Base-by-base conservation (phyloP, 768 basidiomycete species). In the Cubamyces lactineus region DNA sequence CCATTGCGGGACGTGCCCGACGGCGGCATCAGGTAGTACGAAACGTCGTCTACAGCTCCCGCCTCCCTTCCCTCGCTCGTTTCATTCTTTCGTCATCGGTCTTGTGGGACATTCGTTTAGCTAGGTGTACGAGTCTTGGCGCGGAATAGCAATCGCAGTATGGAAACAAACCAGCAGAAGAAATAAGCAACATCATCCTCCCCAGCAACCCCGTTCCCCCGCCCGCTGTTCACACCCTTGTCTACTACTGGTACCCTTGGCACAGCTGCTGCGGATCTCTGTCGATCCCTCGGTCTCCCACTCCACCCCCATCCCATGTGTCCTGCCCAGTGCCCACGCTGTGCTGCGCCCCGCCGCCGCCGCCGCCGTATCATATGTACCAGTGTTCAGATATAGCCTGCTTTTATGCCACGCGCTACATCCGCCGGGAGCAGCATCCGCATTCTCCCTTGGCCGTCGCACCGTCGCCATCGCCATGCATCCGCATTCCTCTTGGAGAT, bases 71-170 rank as follows among this genome's bases (percentile, higher is more conserved):
- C 19, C 21, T 53, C 52, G 15, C 39, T 41, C 50, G n/a, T 46
- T 26, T 42, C 15, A 19, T 17, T 52, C 50, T 64, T 42, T 53
- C 52, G n/a, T 62, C 30, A 24, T 53, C 59, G 49, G 52, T 50
- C 53, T 43, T 64, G 59, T 64, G 57, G 63, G 57, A 59, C 59
- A 56, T 64, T 60, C 63, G 49, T 60, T 64, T 53, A 60, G 58
- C 43, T 59, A 39, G 43, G 49, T 60, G 63, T 59, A 64, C 58
- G 53, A 60, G 52, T 59, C 40, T 39, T 40, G 26, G 41, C 57
- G 50, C 48, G 46, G 57, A 9, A 41, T 47, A 52, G 38, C 57
- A 41, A 42, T 59, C 51, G 39, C 34, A 42, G 19, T 59, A 51
- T 43, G 57, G 57, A 59, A 59, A 59, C 57, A 50, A 50, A 38